Evolutionary conservation across 23 red algal species (phyloP), one percentile per base, ranked within the genome.

Genomic region (Gracilaria vermiculophylla): DNA sequence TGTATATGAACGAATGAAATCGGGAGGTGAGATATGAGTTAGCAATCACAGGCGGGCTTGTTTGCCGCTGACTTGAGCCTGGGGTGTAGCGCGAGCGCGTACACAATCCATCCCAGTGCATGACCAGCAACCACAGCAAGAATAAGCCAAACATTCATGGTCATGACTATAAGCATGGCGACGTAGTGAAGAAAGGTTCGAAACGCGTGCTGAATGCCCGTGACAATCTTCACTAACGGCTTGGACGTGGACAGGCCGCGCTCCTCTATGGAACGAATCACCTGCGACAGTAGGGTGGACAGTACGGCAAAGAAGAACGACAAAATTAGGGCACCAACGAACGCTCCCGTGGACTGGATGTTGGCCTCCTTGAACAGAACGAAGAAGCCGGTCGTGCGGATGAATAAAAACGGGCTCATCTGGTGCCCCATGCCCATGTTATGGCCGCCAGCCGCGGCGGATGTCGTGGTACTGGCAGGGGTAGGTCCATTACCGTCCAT

Each of bases 91-190:
- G 42, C 40, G 15, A 92, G 17, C 16, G 80, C 78, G 24, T 83
- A 82, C 14, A 92, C 14, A 7, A 66, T 57, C 78, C 80, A 95
- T 10, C 93, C 93, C 25, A 91, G 23, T 15, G 54, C 69, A 76
- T 95, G 93, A 20, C 93, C 93, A 9, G 53, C 54, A 10, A 95
- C 66, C 14, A 95, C 93, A 8, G 93, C 83, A 33, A 95, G 1
- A 52, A 95, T 89, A 16, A 95, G 40, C 83, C 93, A 89, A 3
- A 95, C 82, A 27, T 95, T 95, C 75, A 95, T 89, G 9, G 80
- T 91, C 93, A 95, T 95, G 41, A 95, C 82, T 13, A 95, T 74
- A 9, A 95, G 85, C 93, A 95, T 95, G 36, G 86, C 93, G 5
- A 82, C 47, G 85, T 95, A 95, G 74, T 95, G 93, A 11, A 90